These are phyloP conservation scores for Suillus plorans DNA, from an alignment of 768 basidiomycete genomes.

Conservation along the genomic window DNA sequence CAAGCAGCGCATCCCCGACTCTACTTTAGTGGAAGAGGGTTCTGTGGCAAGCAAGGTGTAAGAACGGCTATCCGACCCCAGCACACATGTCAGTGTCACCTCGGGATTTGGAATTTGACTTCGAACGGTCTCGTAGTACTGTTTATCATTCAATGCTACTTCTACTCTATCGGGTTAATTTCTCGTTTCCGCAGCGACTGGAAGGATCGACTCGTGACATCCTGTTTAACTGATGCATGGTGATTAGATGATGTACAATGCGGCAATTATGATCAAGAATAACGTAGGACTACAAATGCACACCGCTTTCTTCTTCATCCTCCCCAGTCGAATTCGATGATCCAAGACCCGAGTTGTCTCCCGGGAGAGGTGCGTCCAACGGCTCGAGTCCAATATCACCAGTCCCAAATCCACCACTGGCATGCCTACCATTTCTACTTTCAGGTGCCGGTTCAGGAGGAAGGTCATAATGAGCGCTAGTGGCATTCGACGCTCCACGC, in stretches of 20 bases:
- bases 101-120: too few species aligned
- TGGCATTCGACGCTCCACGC: conserved; percentile 41
- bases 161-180: too few species aligned
- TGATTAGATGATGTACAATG: not conserved
- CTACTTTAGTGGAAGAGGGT: too few species aligned
- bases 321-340: not conserved
- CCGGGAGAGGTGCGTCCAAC: not conserved
- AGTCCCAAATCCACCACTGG: not conserved
- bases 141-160: too few species aligned
- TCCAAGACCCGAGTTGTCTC: not conserved
- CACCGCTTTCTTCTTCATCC: not conserved
- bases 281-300: not conserved
- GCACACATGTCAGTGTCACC: too few species aligned
- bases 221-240: not conserved
- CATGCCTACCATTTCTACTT: not conserved
- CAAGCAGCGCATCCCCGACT: conserved; percentile 32
- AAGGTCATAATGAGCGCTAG: not conserved
- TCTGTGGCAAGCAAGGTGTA: too few species aligned
- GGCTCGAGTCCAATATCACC: conserved; percentile 1
- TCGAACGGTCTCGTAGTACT: too few species aligned
- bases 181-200: too few species aligned
- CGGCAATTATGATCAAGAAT: not conserved
- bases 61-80: too few species aligned
- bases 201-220: not conserved
- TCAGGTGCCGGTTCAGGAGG: not conserved